These are phyloP conservation scores for Sarocladium kiliense DNA, from an alignment of 2,329 filamentous ascomycete genomes.

Conservation along the genomic window DNA sequence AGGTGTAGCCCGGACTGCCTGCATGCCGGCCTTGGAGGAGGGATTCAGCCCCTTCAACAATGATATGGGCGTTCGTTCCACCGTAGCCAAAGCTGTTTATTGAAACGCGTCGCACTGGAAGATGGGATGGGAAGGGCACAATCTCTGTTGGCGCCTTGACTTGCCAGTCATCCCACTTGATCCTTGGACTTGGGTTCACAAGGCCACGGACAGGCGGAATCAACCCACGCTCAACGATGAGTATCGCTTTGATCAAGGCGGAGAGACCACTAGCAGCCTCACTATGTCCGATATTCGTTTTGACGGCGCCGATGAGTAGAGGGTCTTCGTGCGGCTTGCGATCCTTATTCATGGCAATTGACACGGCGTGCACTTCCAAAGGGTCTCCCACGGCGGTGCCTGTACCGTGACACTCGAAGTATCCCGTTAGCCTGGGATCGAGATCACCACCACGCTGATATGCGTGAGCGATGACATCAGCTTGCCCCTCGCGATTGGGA, in stretches of 20 bases:
- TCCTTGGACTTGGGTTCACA: conserved; percentile 16
- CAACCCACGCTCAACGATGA: conserved; percentile 19
- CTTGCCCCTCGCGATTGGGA: conserved; percentile 40
- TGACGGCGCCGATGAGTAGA: conserved; percentile 32
- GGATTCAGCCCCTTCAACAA: conserved; percentile 24
- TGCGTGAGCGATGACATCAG: conserved; percentile 25
- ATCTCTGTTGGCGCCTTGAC: background rate
- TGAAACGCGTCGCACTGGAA: conserved; percentile 1
- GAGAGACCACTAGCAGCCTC: conserved; percentile 23
- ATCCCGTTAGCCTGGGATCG: conserved; percentile 19
- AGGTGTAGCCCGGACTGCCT: background rate
- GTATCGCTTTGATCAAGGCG: conserved; percentile 20
- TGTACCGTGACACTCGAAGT: conserved; percentile 25
- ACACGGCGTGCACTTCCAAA: conserved; percentile 17
- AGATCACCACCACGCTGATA: conserved; percentile 16
- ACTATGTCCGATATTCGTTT: conserved; percentile 22
- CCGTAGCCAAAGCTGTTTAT: conserved; percentile 33
- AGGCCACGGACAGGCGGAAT: conserved; percentile 22
- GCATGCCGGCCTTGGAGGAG: background rate
- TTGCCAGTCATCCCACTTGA: background rate
- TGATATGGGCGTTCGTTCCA: conserved; percentile 38
- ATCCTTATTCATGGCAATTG: conserved; percentile 22
- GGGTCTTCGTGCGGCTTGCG: conserved; percentile 1
- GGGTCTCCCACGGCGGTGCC: conserved; percentile 24
- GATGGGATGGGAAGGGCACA: background rate